Evolutionary conservation across 257 asterid genomes (phyloP), one percentile per base, ranked within the genome.

Genomic region (Coffea canephora): DNA sequence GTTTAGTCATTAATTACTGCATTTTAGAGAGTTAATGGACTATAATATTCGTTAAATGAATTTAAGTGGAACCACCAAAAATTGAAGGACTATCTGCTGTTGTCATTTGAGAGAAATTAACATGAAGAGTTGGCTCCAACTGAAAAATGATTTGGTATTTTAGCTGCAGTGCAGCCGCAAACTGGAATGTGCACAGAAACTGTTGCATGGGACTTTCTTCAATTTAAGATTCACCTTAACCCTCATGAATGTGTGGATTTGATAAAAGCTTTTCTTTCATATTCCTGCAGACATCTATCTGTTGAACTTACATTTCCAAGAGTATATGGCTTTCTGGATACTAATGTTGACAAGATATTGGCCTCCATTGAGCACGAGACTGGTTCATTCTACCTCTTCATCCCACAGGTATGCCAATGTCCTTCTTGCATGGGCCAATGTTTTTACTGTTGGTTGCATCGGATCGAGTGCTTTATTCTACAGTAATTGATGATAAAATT

Each of bases 301-400:
- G 89, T 89, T 61, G 93, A 91, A 84, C 80, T 95, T 73, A 91
- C 91, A 65, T 83, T 88, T 76, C 87, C 91, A 43, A 89, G 85
- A 91, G 95, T 92, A 74, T 94, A 94, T 71, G 98, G 98, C 45
- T 87, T 92, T 89, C 79, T 86, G 81, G 92, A 91, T 85, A 81
- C 85, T 74, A 84, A 88, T 78, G 84, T 91, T 69, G 93, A 92
- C 78, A 68, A 86, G 57, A 34, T 76, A 69, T 80, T 80, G 79
- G 79, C 94, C 39, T 54, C 86, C 80, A 25, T 86, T 82, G 87
- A 89, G 87, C 88, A 79, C 69, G 88, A 90, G 84, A 82, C 73
- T 69, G 97, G 97, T 78, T 85, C 95, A 55, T 86, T 80, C 87
- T 80, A 90, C 87, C 86, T 92, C 72, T 91, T 92, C 83, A 86